A percentile compares a stretch with the other conserved stretches of the same genome.
phyloP scores from a whole-genome alignment of 148 eudicot species.

The Linanthus parryae region DNA sequence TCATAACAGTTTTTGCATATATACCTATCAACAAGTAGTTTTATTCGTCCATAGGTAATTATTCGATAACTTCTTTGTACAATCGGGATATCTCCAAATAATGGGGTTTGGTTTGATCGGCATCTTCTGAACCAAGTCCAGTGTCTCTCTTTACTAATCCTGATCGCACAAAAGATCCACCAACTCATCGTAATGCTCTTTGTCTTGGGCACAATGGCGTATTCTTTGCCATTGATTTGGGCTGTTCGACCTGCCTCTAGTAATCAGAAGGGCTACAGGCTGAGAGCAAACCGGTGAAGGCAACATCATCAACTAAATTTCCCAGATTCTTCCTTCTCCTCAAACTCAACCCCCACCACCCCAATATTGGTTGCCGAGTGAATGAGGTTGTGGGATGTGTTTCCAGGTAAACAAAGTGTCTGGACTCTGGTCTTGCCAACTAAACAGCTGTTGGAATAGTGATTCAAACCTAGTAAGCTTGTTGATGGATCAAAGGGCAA shows the following conservation, averaged over 20 bases:
- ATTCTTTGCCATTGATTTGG: constrained; percentile 34
- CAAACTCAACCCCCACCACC: too few species aligned
- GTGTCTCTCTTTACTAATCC: constrained; percentile 52
- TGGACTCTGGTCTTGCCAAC: too few species aligned
- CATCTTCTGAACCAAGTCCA: constrained; percentile 49
- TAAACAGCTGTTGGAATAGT: too few species aligned
- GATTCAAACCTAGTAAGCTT: too few species aligned
- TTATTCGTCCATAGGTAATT: too few species aligned
- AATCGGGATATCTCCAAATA: constrained; percentile 53
- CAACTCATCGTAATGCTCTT: constrained; percentile 76
- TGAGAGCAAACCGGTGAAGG: constrained; percentile 53
- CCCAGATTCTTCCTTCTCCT: constrained; percentile 41
- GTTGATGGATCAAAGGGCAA: too few species aligned
- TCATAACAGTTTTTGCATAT: too few species aligned
- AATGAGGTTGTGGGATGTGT: too few species aligned
- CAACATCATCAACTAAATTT: constrained; percentile 44
- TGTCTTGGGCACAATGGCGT: constrained; percentile 37
- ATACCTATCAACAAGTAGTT: too few species aligned
- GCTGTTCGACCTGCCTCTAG: constrained; percentile 53
- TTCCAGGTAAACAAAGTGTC: too few species aligned
- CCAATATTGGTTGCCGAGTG: too few species aligned
- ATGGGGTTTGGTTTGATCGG: constrained; percentile 58
- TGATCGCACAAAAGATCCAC: constrained; percentile 65
- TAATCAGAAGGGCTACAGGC: constrained; percentile 72
- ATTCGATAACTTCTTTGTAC: too few species aligned